Conservation (phyloP, 1,284 basidiomycete species). For the Ustilago curta region DNA sequence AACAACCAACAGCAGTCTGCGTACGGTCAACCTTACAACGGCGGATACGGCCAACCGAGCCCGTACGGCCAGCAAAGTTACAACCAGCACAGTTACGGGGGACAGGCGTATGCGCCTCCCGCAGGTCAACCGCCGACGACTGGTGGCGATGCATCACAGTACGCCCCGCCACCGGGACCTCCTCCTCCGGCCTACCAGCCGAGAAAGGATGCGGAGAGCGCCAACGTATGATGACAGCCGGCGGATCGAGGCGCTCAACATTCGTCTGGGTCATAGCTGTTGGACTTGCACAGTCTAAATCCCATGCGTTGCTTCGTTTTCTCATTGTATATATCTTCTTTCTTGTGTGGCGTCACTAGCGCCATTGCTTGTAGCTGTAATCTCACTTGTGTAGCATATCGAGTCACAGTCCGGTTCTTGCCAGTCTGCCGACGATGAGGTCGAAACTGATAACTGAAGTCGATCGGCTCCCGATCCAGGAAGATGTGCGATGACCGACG, state of each 20-base stretch:
- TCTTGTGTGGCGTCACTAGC: too few species aligned
- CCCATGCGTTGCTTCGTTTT: too few species aligned
- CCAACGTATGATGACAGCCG: slow-evolving; percentile 16
- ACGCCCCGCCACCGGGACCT: slow-evolving; percentile 38
- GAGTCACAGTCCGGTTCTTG: too few species aligned
- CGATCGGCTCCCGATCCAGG: too few species aligned
- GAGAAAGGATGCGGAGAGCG: slow-evolving; percentile 21
- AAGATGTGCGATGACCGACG: too few species aligned
- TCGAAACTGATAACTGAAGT: too few species aligned
- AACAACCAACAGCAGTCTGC: slow-evolving; percentile 19
- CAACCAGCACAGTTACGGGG: slow-evolving; percentile 3
- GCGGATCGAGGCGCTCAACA: background rate
- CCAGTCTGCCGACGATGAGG: too few species aligned
- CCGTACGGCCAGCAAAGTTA: slow-evolving; percentile 27
- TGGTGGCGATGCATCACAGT: slow-evolving; percentile 26
- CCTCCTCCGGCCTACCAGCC: slow-evolving; percentile 50
- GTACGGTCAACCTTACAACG: slow-evolving; percentile 30
- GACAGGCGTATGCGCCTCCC: slow-evolving; percentile 40
- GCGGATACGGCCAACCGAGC: slow-evolving; percentile 25
- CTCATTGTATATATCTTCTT: too few species aligned
- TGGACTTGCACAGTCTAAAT: too few species aligned
- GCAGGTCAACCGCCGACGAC: slow-evolving; percentile 21
- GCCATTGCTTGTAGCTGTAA: too few species aligned
- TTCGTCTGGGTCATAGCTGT: too few species aligned
- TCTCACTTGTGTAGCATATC: too few species aligned